A percentile compares a stretch with the other conserved stretches of the same genome.
phyloP scores from a whole-genome alignment of 1,284 basidiomycete genomes.

The Irpex rosettiformis region DNA sequence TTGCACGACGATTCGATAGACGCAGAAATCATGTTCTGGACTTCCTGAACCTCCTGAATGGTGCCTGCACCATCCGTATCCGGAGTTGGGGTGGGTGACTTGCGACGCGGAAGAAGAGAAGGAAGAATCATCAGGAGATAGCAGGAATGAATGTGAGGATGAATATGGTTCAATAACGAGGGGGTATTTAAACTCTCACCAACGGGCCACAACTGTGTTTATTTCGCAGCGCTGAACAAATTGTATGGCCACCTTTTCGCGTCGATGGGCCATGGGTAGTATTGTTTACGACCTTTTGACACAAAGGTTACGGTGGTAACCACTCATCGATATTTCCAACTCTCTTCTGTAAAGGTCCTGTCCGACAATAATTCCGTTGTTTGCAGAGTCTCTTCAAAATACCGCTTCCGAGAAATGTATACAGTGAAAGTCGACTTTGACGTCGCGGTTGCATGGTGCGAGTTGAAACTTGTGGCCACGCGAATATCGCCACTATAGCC shows the following conservation, averaged over 20 bases:
- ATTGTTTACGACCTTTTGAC: background rate
- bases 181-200: background rate
- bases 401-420: too few species aligned
- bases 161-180: background rate
- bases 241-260: background rate
- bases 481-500: too few species aligned
- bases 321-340: too few species aligned
- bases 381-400: too few species aligned
- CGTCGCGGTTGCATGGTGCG: too few species aligned
- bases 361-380: too few species aligned
- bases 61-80: background rate
- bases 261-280: background rate
- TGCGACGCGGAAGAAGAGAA: background rate
- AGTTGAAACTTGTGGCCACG: too few species aligned
- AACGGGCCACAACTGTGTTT: background rate
- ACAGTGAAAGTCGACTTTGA: too few species aligned
- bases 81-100: background rate
- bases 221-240: background rate
- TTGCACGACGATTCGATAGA: background rate
- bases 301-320: too few species aligned
- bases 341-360: too few species aligned
- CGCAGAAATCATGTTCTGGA: background rate
- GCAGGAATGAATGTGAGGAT: background rate
- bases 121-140: background rate
- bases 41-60: background rate